These are phyloP conservation scores for Chamaenerion angustifolium DNA, from an alignment of 345 rosid species.

Conservation along the genomic window DNA sequence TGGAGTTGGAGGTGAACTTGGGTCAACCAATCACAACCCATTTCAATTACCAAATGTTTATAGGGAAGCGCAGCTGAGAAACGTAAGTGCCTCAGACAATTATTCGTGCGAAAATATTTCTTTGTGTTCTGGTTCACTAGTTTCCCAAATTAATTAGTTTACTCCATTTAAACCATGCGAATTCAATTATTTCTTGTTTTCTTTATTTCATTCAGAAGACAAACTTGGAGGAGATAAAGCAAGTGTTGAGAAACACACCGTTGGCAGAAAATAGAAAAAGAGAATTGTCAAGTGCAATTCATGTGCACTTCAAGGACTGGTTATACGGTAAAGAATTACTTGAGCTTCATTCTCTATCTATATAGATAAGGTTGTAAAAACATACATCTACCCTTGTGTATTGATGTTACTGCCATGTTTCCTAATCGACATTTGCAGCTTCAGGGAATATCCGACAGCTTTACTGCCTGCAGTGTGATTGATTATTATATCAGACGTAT, in stretches of 20 bases:
- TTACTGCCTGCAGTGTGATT: constrained; percentile 93
- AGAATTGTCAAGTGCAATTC: constrained; percentile 79
- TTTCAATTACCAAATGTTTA: constrained; percentile 72
- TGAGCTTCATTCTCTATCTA: background rate
- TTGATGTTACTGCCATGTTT: background rate
- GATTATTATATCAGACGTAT: constrained; percentile 3
- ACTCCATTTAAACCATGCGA: background rate
- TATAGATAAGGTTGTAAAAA: background rate
- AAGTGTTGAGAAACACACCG: constrained; percentile 54
- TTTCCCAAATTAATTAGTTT: no score
- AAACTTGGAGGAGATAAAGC: constrained; percentile 66
- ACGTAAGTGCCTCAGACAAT: constrained; percentile 36
- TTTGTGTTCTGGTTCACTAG: no score
- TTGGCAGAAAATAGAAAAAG: constrained; percentile 81
- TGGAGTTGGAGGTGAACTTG: constrained; percentile 73
- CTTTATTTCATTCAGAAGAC: constrained; percentile 58
- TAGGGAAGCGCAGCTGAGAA: constrained; percentile 61
- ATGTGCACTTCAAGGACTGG: constrained; percentile 93
- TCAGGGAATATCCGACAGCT: constrained; percentile 97
- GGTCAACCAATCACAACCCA: constrained; percentile 74
- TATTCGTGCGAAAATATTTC: constrained; percentile 6
- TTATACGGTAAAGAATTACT: constrained; percentile 52
- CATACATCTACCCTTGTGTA: background rate
- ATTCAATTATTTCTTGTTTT: background rate
- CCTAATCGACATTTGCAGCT: constrained; percentile 27